phyloP scores from a whole-genome alignment of 169 alveolate species.

The Cryptosporidium felis region DNA sequence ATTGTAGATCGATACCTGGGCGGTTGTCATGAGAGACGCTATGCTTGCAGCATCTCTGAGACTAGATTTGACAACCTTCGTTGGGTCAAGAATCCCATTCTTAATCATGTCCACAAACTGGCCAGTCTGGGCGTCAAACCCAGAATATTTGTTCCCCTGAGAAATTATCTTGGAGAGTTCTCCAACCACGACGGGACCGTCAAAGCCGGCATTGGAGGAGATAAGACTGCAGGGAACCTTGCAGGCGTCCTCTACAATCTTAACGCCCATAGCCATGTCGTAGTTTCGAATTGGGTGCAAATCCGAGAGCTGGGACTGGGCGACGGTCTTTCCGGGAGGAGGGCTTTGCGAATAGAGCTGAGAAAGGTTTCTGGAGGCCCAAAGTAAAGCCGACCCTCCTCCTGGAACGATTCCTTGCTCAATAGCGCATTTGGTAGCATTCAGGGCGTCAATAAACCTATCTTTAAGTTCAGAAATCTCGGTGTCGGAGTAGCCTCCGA shows the following conservation, averaged over 20 bases:
- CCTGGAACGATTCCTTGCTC: conserved; percentile 99
- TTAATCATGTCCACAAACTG: conserved; percentile 91
- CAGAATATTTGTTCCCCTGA: conserved; percentile 76
- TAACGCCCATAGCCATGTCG: conserved; percentile 94
- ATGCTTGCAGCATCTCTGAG: conserved; percentile 97
- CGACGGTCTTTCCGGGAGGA: conserved; percentile 22
- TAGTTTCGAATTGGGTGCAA: conserved; percentile 84
- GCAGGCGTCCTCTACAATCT: conserved; percentile 94
- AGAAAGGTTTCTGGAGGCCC: conserved; percentile 85
- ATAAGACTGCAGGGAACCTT: conserved; percentile 95
- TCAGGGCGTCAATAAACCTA: conserved; percentile 97
- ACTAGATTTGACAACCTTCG: conserved; percentile 98
- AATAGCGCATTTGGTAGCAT: conserved; percentile 99
- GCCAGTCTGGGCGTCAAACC: conserved; percentile 96
- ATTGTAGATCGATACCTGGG: conserved; percentile 95
- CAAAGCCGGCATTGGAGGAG: conserved; percentile 98
- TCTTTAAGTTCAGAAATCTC: conserved; percentile 98
- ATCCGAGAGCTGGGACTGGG: conserved; percentile 49
- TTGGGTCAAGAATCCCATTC: conserved; percentile 97
- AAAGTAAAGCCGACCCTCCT: conserved; percentile 95
- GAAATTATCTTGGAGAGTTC: conserved; percentile 87
- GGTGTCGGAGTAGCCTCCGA: conserved; percentile 97
- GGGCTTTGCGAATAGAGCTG: conserved; percentile 71
- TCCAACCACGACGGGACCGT: conserved; percentile 96
- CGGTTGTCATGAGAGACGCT: conserved; percentile 96